Base-by-base conservation (phyloP, 1,139 yeast genomes). In the Taiozyma onychis region DNA sequence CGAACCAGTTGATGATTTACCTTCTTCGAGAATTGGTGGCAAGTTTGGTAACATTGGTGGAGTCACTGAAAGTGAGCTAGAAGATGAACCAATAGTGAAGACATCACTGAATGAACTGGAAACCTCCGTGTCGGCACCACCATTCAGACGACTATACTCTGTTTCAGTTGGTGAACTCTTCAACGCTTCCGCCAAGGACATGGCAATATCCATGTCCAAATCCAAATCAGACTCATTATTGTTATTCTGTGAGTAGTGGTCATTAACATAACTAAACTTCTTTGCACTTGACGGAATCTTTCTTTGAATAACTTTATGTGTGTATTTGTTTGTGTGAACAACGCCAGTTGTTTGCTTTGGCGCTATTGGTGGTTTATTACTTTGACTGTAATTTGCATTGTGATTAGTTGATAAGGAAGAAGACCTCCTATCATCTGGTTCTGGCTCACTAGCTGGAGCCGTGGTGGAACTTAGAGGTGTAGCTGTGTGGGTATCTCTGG, bases 371-470 rank as follows among this genome's bases (percentile, higher is more conserved):
- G 26, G 7, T 24, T 24, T 24, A 22, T 37, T 37, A 37, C 41
- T 37, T 37, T 37, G 41, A 37, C 41, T 37, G 41, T 37, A 37
- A 37, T 21, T 37, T 37, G 13, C 7, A 37, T 37, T 37, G 26
- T 50, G 48, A 48, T 28, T 48, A 48, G 39, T 48, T 14, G n/a
- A 42, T 43, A 47, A 57, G 64, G 62, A 58, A 60, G 63, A 49
- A 52, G 41, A 54, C 62, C 51, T 61, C 65, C 65, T 61, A 61
- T 61, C 65, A 60, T 61, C 64, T n/a, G 65, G 65, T 44, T 61
- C 65, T 5, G 63, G 62, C 49, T 60, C 62, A 44, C 56, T 55
- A 41, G 56, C 44, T 13, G 56, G 43, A 32, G 47, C 30, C 2
- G 48, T 18, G 9, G 51, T 26, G 37, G 57, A 48, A 49, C 45